These are phyloP conservation scores for Tanacetum coccineum DNA, from an alignment of 129 eudicot genomes.

Conservation along the genomic window DNA sequence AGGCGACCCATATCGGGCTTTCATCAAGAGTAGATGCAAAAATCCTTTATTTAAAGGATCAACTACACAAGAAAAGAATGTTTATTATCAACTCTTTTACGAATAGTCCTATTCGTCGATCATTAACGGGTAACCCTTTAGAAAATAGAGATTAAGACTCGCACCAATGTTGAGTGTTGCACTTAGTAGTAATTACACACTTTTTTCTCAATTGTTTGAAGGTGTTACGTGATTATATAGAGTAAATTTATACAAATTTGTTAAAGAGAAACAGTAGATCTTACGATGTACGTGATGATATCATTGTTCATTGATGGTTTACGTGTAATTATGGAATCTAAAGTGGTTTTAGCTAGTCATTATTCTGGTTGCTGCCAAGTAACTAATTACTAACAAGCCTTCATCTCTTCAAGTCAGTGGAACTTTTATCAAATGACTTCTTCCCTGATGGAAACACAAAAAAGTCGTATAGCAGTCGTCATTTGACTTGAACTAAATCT, in stretches of 20 bases:
- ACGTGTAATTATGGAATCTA: no score
- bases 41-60: conserved; percentile 42
- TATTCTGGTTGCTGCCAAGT: no score
- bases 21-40: conserved; percentile 51
- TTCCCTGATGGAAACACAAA: no score
- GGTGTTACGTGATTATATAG: conserved; percentile 18
- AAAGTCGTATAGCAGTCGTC: no score
- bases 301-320: background rate
- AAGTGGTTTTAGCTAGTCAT: no score
- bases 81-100: conserved; percentile 40
- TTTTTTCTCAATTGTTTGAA: conserved; percentile 24
- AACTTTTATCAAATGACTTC: no score
- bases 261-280: no score
- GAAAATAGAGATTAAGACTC: conserved; percentile 28
- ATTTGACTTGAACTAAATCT: no score
- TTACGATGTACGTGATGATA: background rate
- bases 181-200: conserved; percentile 21
- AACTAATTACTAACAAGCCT: no score
- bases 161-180: conserved; percentile 11
- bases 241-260: conserved; percentile 19
- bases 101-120: conserved; percentile 39
- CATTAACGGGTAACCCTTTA: conserved; percentile 32
- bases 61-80: conserved; percentile 34
- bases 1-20: conserved; percentile 42
- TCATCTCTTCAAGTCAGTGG: no score